Base-by-base conservation (phyloP, 257 asterid genomes). In the Buddleja alternifolia region DNA sequence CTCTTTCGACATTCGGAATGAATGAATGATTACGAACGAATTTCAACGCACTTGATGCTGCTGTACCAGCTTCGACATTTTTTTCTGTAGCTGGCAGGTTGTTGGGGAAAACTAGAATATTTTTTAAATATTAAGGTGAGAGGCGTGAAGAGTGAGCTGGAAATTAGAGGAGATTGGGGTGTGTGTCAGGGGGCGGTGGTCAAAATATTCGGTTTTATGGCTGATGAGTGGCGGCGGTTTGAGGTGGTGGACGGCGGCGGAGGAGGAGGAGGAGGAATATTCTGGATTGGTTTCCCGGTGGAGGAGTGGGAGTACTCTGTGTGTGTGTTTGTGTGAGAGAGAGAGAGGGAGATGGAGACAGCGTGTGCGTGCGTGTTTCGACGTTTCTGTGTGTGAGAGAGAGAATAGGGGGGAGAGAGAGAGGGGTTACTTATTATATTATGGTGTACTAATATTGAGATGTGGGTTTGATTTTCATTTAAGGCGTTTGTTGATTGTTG, bases 1-100 rank as follows among this genome's bases (percentile, higher is more conserved):
- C 75, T 77, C 86, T 9, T 77, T 87, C 66, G 90, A 86, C 92
- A 90, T 85, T 57, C 10, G 6, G 51, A 61, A 8, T 2, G 9
- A 52, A 15, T 57, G n/a, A 48, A 70, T 56, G 65, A 54, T 16
- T 63, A 15, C 59, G 5, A 41, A 29, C 42, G 15, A 48, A 34
- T 58, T 64, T 72, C 63, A 75, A 44, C 67, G 25, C 63, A 32
- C 62, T 46, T 59, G 78, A 68, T 40, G 67, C 47, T 55, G 69
- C 47, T 55, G 69, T 36, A 74, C 6, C 21, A 60, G 58, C 67
- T 40, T 59, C 82, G 5, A 64, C 83, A 75, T 72, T 57, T 66
- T 12, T 42, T 46, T 50, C 50, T 32, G 34, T 29, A 39, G 52
- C 66, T 24, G 56, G 68, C 59, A 41, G 61, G 63, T 40, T 62